Evolutionary conservation across 805 yeast genomes (phyloP).

Genomic region (Suhomyces sp.): DNA sequence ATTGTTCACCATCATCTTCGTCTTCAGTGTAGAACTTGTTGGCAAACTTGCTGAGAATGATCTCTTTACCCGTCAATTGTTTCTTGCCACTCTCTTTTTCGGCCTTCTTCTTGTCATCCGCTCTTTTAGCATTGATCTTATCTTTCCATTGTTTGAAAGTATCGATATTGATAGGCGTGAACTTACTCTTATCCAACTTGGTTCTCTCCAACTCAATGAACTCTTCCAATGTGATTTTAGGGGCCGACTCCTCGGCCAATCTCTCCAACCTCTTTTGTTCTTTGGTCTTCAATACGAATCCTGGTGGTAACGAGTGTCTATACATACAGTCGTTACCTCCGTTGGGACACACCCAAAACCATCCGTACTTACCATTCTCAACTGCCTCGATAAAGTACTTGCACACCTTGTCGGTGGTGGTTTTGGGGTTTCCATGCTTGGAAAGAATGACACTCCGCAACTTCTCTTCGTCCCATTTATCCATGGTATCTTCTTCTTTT

Average conservation of each 20-base stretch:
- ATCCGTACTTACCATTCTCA: conserved; percentile 95
- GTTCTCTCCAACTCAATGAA: conserved; percentile 92
- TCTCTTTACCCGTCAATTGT: conserved; percentile 64
- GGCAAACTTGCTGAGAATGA: conserved; percentile 57
- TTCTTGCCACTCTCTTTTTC: conserved; percentile 40
- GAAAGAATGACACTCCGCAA: conserved; percentile 80
- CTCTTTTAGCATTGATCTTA: conserved; percentile 59
- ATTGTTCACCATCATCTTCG: conserved; percentile 48
- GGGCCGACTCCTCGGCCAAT: conserved; percentile 77
- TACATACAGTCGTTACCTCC: conserved; percentile 92
- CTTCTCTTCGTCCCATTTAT: conserved; percentile 95
- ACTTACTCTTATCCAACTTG: conserved; percentile 65
- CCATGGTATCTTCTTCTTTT: conserved; percentile 86
- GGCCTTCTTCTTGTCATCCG: conserved; percentile 30
- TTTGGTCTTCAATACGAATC: conserved; percentile 93
- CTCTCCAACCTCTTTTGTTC: conserved; percentile 91
- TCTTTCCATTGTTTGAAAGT: conserved; percentile 81
- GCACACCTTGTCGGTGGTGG: conserved; percentile 94
- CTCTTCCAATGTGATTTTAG: conserved; percentile 91
- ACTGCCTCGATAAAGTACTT: conserved; percentile 94
- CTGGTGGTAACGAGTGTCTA: conserved; percentile 93
- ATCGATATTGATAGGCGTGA: conserved; percentile 85
- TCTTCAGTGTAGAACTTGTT: conserved; percentile 55
- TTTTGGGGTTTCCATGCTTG: conserved; percentile 90
- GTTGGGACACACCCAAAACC: conserved; percentile 98